Percentiles rank a stretch among this genome's conserved stretches.
These are phyloP conservation scores for Abelmoschus esculentus DNA, from an alignment of 345 rosid genomes.

Conservation along the genomic window DNA sequence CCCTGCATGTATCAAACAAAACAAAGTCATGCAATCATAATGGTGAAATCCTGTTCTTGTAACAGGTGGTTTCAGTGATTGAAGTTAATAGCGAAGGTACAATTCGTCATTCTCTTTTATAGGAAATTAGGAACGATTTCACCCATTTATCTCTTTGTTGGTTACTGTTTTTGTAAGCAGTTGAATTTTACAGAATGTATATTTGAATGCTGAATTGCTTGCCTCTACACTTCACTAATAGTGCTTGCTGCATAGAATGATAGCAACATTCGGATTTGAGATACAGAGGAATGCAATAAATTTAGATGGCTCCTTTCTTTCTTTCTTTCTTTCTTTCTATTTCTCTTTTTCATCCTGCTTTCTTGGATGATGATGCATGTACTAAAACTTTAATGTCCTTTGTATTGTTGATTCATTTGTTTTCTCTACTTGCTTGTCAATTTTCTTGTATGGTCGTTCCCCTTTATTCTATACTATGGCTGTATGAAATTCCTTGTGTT, in stretches of 20 bases:
- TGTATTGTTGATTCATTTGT: neutral
- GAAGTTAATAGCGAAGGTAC: constrained; percentile 33
- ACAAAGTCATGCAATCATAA: constrained; percentile 61
- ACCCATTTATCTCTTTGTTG: constrained; percentile 37
- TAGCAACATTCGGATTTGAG: constrained; percentile 14
- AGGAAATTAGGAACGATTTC: constrained; percentile 23
- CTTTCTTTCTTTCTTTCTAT: neutral
- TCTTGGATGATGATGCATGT: neutral
- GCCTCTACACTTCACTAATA: constrained; percentile 12
- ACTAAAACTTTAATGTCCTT: neutral
- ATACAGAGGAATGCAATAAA: constrained; percentile 15
- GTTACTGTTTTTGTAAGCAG: constrained; percentile 41
- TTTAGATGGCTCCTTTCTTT: constrained; percentile 4
- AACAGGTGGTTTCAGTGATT: constrained; percentile 19
- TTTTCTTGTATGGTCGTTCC: neutral
- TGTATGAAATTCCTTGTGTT: neutral
- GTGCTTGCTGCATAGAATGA: constrained; percentile 7
- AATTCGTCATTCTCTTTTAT: constrained; percentile 27
- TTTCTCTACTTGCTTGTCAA: neutral
- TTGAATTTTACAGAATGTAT: constrained; percentile 34
- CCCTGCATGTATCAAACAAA: constrained; percentile 53
- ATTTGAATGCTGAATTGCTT: constrained; percentile 26
- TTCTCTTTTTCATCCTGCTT: constrained; percentile 4
- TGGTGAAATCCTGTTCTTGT: constrained; percentile 14
- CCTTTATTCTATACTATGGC: neutral